A percentile compares a stretch with the other conserved stretches of the same genome.
These are phyloP conservation scores for Pseudogymnoascus sp. DNA, from an alignment of 2,329 filamentous ascomycete genomes.

Conservation along the genomic window DNA sequence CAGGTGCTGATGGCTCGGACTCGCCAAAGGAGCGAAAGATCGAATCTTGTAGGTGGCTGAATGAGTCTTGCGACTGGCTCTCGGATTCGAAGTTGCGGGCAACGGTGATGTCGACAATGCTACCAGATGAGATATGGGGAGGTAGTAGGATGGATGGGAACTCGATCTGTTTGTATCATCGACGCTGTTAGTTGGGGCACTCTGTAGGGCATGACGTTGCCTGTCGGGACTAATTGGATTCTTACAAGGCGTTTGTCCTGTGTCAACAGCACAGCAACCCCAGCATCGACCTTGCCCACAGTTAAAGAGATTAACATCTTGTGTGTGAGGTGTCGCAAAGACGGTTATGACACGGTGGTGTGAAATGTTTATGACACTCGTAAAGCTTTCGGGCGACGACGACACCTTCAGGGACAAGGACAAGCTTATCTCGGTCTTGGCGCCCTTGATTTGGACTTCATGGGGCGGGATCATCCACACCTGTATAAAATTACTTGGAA, in stretches of 20 bases:
- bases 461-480: conserved; percentile 2
- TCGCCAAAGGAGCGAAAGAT: conserved; percentile 85
- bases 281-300: conserved; percentile 98
- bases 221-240: conserved; percentile 3
- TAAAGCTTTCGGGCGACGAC: neutral
- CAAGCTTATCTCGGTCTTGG: conserved; percentile 8
- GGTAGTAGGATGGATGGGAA: conserved; percentile 97
- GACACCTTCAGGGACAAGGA: conserved; percentile 2
- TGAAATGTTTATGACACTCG: neutral
- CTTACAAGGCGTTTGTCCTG: conserved; percentile 92
- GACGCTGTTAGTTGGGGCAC: conserved; percentile 19
- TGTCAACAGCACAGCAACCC: conserved; percentile 92
- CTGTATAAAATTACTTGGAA: neutral
- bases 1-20: conserved; percentile 65
- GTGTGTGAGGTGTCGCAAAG: conserved; percentile 10
- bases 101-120: conserved; percentile 96
- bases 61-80: conserved; percentile 63
- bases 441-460: neutral
- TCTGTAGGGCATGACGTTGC: neutral
- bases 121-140: conserved; percentile 88
- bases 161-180: conserved; percentile 63
- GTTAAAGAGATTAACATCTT: conserved; percentile 95
- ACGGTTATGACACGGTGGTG: neutral
- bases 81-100: conserved; percentile 79
- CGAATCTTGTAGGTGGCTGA: conserved; percentile 77